A percentile compares a stretch with the other conserved stretches of the same genome.
phyloP scores from a whole-genome alignment of 768 basidiomycete species.

The Suillus weaverae region DNA sequence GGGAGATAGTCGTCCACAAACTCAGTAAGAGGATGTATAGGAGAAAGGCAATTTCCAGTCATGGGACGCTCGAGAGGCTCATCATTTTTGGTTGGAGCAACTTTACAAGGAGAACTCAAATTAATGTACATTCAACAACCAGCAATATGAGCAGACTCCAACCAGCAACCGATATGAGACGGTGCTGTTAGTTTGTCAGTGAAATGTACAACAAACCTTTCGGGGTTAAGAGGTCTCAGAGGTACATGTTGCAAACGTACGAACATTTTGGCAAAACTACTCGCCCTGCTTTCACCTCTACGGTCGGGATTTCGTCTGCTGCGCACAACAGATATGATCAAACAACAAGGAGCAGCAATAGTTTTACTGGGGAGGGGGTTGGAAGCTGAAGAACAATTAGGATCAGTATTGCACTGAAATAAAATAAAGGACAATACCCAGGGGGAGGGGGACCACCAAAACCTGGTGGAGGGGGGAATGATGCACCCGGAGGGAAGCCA shows the following conservation, averaged over 20 bases:
- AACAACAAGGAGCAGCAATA: conserved; percentile 10
- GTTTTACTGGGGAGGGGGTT: conserved; percentile 46
- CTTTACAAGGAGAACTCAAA: not conserved
- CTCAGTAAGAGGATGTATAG: not conserved
- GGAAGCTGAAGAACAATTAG: conserved; percentile 37
- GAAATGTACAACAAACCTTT: conserved; percentile 29
- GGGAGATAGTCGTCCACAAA: not conserved
- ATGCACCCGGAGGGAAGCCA: conserved; percentile 80
- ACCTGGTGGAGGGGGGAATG: conserved; percentile 79
- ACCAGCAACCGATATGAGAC: conserved; percentile 20
- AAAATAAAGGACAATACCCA: conserved; percentile 49
- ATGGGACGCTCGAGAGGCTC: not conserved
- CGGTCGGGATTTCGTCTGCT: conserved; percentile 15
- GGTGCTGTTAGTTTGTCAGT: conserved; percentile 26
- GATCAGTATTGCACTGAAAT: conserved; percentile 9
- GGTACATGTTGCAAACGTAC: conserved; percentile 28
- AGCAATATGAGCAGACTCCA: conserved; percentile 11
- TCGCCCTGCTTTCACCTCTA: conserved; percentile 26
- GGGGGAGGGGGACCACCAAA: conserved; percentile 83
- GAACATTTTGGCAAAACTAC: conserved; percentile 23
- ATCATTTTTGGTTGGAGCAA: not conserved
- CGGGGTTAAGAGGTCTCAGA: conserved; percentile 15
- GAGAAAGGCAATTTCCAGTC: not conserved
- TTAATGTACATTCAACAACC: not conserved
- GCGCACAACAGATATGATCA: conserved; percentile 11